Percentiles rank a stretch among this genome's conserved stretches.
Evolutionary conservation across 2,329 filamentous ascomycete genomes (phyloP).

Genomic region (Neonectria coccinea): DNA sequence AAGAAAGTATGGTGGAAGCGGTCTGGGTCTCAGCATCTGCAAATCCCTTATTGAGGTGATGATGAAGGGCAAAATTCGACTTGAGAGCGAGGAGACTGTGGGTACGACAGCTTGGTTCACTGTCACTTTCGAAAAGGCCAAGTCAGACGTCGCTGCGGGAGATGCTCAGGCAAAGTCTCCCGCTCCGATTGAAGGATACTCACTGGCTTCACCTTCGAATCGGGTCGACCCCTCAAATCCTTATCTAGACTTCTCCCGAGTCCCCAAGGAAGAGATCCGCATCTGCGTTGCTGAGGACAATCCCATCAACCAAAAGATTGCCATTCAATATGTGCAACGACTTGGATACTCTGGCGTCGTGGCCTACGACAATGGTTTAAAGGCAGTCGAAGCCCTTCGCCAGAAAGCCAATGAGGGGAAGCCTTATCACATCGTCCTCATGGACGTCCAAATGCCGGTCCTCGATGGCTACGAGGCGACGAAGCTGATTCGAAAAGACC

Average conservation of each 20-base stretch:
- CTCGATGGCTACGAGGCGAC: slow-evolving; percentile 94
- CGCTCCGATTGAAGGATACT: slow-evolving; percentile 52
- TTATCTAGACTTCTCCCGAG: slow-evolving; percentile 74
- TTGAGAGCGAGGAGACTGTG: slow-evolving; percentile 79
- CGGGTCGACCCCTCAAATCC: slow-evolving; percentile 56
- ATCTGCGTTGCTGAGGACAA: slow-evolving; percentile 97
- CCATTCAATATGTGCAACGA: slow-evolving; percentile 88
- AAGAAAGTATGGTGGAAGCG: slow-evolving; percentile 90
- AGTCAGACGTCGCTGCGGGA: slow-evolving; percentile 68
- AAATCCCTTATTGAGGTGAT: slow-evolving; percentile 94
- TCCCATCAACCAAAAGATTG: slow-evolving; percentile 92
- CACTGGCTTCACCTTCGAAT: slow-evolving; percentile 50
- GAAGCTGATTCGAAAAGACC: slow-evolving; percentile 81
- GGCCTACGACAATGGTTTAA: slow-evolving; percentile 89
- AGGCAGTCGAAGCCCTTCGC: slow-evolving; percentile 88
- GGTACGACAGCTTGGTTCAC: slow-evolving; percentile 84
- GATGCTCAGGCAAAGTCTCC: slow-evolving; percentile 59
- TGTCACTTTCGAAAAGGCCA: slow-evolving; percentile 86
- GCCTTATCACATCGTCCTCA: slow-evolving; percentile 90
- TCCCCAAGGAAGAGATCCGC: slow-evolving; percentile 82
- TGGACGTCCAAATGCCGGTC: slow-evolving; percentile 97
- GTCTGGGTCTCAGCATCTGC: slow-evolving; percentile 91
- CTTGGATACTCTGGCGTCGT: slow-evolving; percentile 85
- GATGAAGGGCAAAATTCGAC: slow-evolving; percentile 86
- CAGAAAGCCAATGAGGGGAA: slow-evolving; percentile 75